phyloP scores from a whole-genome alignment of 768 basidiomycete species.

The Russula sp. region DNA sequence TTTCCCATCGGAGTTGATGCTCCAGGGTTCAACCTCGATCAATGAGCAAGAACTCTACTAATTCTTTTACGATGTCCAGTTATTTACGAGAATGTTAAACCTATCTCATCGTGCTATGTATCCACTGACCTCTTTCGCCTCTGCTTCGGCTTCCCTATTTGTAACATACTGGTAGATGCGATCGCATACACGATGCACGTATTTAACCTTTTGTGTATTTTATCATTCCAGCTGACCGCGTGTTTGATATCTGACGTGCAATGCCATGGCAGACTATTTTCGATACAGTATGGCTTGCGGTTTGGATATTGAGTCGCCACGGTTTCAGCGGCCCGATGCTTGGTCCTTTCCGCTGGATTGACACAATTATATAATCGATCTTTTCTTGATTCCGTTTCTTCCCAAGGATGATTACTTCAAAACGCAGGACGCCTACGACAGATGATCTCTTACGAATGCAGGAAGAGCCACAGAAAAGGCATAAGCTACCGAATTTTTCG shows the following conservation, averaged over 20 bases:
- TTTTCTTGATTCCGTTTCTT: conserved; percentile 12
- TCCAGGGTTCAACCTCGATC: not conserved
- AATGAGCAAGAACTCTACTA: not conserved
- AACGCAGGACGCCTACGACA: conserved; percentile 36
- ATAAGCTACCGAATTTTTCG: conserved; percentile 26
- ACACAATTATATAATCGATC: not conserved
- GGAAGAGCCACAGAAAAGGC: conserved; percentile 33
- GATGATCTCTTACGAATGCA: conserved; percentile 41
- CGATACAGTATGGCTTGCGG: too few relatives aligned
- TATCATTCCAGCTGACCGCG: not conserved
- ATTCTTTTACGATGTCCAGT: not conserved
- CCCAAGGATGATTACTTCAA: conserved; percentile 32
- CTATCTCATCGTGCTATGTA: not conserved
- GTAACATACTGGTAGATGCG: not conserved
- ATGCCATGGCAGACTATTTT: not conserved
- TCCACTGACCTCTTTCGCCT: not conserved
- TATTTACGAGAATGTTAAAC: not conserved
- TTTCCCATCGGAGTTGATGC: not conserved
- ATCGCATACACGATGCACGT: not conserved
- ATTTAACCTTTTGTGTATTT: not conserved
- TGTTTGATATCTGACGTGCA: not conserved
- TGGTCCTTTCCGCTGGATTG: not conserved
- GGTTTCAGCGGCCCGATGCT: not conserved
- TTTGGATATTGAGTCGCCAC: too few relatives aligned
- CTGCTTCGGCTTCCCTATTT: not conserved